A percentile compares a stretch with the other conserved stretches of the same genome.
phyloP scores from a whole-genome alignment of 441 rosid species.

The Euphorbia neoarborescens region DNA sequence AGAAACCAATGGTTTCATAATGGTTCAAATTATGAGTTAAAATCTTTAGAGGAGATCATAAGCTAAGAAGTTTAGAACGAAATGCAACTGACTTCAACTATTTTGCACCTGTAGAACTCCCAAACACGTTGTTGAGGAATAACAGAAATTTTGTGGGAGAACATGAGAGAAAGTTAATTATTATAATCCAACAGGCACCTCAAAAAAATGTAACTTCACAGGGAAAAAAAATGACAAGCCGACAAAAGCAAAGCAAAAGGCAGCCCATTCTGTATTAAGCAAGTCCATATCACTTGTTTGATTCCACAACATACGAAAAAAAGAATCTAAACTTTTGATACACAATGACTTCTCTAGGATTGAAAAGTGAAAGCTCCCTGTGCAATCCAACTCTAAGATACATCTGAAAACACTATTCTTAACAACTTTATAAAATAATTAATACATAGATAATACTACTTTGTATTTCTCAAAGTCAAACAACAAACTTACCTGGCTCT shows the following conservation, averaged over 20 bases:
- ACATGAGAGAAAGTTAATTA: neutral
- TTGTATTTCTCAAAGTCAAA: constrained; percentile 9
- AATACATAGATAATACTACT: constrained; percentile 7
- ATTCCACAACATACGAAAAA: neutral
- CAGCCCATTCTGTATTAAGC: neutral
- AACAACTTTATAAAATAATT: neutral
- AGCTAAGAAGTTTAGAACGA: neutral
- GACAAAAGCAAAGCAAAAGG: constrained; percentile 1
- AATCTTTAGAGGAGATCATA: neutral
- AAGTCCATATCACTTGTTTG: neutral
- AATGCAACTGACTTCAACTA: constrained; percentile 2
- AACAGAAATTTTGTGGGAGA: neutral
- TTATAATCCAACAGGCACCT: neutral
- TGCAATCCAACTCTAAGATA: neutral
- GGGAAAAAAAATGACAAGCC: neutral
- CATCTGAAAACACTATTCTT: neutral
- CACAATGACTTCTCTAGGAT: neutral
- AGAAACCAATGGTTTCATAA: neutral
- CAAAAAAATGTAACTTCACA: neutral
- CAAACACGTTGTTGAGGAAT: neutral
- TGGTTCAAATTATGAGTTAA: neutral
- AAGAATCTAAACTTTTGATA: neutral
- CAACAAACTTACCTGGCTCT: constrained; percentile 75
- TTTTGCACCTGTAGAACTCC: neutral
- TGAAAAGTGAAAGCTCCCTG: constrained; percentile 3